Conservation (phyloP, 1,284 basidiomycete genomes). For the Takashimella tepidaria region DNA sequence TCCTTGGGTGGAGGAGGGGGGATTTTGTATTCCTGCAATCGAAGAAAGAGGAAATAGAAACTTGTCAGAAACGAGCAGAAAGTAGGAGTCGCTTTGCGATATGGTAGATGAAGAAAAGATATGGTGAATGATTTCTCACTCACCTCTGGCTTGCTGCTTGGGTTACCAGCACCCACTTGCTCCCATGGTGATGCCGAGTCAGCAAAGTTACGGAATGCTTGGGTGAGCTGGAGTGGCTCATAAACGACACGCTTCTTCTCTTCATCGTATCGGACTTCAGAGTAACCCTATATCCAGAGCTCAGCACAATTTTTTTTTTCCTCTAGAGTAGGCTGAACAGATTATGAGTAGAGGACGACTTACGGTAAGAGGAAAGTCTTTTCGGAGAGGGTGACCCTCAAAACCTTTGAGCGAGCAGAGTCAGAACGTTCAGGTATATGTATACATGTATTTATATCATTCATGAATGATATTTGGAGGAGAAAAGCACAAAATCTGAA, state of each 20-base stretch:
- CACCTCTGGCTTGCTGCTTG: slow-evolving; percentile 34
- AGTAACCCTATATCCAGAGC: slow-evolving; percentile 66
- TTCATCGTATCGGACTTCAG: slow-evolving; percentile 96
- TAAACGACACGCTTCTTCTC: slow-evolving; percentile 98
- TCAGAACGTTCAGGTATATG: too few species aligned
- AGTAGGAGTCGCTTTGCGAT: neutral
- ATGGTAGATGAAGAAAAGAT: neutral
- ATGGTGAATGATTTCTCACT: slow-evolving; percentile 1
- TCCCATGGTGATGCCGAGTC: slow-evolving; percentile 89
- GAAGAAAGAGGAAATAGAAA: neutral
- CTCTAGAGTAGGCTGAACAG: neutral
- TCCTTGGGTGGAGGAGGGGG: slow-evolving; percentile 46
- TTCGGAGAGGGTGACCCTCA: slow-evolving; percentile 94
- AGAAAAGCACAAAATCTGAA: too few species aligned
- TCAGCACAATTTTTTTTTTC: neutral
- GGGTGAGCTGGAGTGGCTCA: slow-evolving; percentile 94
- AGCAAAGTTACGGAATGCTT: slow-evolving; percentile 98
- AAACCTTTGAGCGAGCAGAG: too few species aligned
- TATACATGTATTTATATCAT: too few species aligned
- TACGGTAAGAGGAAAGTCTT: slow-evolving; percentile 95
- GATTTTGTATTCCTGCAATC: slow-evolving; percentile 44
- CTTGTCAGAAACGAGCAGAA: neutral
- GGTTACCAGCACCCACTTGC: slow-evolving; percentile 76
- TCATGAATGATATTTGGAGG: too few species aligned
- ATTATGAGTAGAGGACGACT: slow-evolving; percentile 25